Evolutionary conservation across 768 basidiomycete species (phyloP), one percentile per base, ranked within the genome.

Genomic region (Russula lepida): DNA sequence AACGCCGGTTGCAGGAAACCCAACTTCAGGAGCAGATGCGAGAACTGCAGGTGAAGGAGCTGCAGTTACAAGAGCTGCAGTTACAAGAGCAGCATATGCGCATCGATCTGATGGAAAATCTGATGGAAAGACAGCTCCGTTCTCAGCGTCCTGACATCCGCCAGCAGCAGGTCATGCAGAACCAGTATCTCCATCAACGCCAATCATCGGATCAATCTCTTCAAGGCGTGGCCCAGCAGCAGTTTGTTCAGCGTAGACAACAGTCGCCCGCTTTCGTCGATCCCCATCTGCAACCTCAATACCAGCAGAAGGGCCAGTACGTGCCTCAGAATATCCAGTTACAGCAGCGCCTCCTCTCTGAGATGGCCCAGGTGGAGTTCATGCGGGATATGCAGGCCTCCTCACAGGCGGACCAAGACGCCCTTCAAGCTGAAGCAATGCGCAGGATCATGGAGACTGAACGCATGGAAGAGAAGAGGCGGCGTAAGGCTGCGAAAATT

Each of bases 371-470:
- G 59, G 80, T 76, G 11, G 88, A 87, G 61, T 84, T 85, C 59
- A 69, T 86, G 65, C 79, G 80, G 50, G 84, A 85, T 63, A 76
- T 85, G 71, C 85, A 84, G 56, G 79, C 78, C n/a, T 72, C 78
- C 7, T 78, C 79, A 47, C 83, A 79, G 50, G 80, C 76, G 48
- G 80, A 86, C 60, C 85, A 86, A 69, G 90, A 90, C 62, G 81
- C 84, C 5, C 72, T 93, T 41, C 79, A 87, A 64, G 78, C 77
- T 17, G 89, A 92, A 69, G 91, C 90, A 1, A 87, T 88, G 82
- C 83, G 88, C 60, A 87, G 94, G 75, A 95, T 98, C 65, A 81
- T 91, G 71, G 91, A 92, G 72, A 86, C 95, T 0, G 95, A 95
- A 72, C 82, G 80, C 68, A 84, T 88, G 84, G 93, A 95, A 69